Evolutionary conservation across 352 stramenopile genomes (phyloP), one percentile per base, ranked within the genome.

Genomic region (Globisporangium mamillatum): DNA sequence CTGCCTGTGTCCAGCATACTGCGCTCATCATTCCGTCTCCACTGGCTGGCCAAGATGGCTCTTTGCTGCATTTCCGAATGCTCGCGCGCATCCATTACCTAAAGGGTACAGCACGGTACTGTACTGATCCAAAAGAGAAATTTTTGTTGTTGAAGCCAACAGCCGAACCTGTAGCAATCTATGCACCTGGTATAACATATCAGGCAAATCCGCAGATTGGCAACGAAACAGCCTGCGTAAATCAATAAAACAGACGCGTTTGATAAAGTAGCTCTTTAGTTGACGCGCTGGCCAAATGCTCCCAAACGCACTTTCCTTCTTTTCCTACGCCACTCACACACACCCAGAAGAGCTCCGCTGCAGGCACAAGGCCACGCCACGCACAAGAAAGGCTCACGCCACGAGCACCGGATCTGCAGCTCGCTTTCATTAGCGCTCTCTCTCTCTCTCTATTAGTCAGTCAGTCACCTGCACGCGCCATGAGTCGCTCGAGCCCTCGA

Each of bases 91-190:
- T 50, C 41, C 41, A 50, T 50, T 50, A 50, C 41, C 41, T 50
- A 50, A 50, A 50, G 16, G 59, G 59, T 32, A 9, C 59, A 54
- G 41, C 36, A 32, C 14, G 41, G 59, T 64, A 56, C 59, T 64
- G 59, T 64, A 64, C 59, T 18, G 22, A 64, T 55, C 59, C 41
- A n/a, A 36, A 56, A 55, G 48, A 20, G 57, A 50, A 41, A 8
- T 50, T 24, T 60, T 25, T 36, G 29, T 22, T 24, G 16, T 56
- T 64, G 41, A 64, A 64, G 38, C 38, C 34, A 32, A n/a, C 38
- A 24, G 12, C 0, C 12, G 6, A 24, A 25, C 36, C 41, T 56
- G 1, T 55, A 14, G 1, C 8, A 44, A 41, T 56, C 2, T 8
- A 55, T 55, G 10, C 2, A 22, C 14, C 25, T 56, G n/a, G 41